Evolutionary conservation across 2,329 filamentous ascomycete species (phyloP), one percentile per base, ranked within the genome.

Genomic region (Massarina eburnea): DNA sequence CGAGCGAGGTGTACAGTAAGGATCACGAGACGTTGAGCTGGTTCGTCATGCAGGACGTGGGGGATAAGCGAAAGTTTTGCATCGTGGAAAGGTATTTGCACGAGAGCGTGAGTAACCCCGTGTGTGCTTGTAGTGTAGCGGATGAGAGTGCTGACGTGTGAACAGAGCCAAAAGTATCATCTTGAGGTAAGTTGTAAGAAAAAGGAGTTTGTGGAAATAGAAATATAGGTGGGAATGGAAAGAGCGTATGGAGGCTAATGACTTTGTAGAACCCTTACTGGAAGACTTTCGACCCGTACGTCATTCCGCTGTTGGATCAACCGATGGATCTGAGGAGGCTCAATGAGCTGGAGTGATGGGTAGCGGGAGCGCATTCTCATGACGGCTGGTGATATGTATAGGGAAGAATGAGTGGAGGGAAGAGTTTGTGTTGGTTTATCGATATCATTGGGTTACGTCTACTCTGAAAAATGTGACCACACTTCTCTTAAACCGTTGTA

Each of bases 1-100:
- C 86, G n/a, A 84, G 83, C 48, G 79, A 82, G 51, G 78, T 89
- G 52, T 89, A 89, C 73, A 81, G 79, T 53, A 76, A 86, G 54
- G 86, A 89, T 73, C 81, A 81, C 62, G 86, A 89, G 74, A 88
- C 70, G 34, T 53, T 76, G 30, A 60, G 62, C 36, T 89, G 86
- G 86, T 82, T 88, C 69, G 86, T 90, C 52, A 89, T 89, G 86
- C 86, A 89, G 73, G 83, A 84, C 59, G 78, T 83, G 46, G 76
- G 80, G 58, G 86, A 89, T 66, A 77, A 78, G 35, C 77, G 84
- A 46, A 82, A 84, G 39, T 90, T 90, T 70, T 88, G 83, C 38
- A 87, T 90, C 58, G 85, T 90, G 37, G 86, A 90, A 73, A 76
- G 86, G 24, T 90, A 88, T 69, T 78, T 80, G 59, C 77, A 84